Percentiles rank a stretch among this genome's conserved stretches.
Evolutionary conservation across 169 alveolate genomes (phyloP).

Genomic region (Plasmodium sp.): DNA sequence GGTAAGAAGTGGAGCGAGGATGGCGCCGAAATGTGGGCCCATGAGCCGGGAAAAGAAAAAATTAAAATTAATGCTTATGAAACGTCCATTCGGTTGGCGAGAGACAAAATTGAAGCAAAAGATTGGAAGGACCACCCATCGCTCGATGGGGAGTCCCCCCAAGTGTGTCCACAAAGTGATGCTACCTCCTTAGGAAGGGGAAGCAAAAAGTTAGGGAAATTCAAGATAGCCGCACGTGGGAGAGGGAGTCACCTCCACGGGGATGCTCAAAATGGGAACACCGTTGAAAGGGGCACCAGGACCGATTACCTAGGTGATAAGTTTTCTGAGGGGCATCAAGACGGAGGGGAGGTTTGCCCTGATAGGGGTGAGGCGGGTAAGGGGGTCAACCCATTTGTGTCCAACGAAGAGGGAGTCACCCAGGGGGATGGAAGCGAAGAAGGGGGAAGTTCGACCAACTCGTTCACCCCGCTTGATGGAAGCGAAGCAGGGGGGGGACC

Average conservation of each 20-base stretch:
- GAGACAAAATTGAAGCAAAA: neutral
- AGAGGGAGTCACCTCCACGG: neutral
- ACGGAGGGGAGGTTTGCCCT: neutral
- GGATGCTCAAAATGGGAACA: neutral
- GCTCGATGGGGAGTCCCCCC: neutral
- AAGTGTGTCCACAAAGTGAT: neutral
- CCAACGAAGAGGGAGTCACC: neutral
- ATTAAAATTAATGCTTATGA: neutral
- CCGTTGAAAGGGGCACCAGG: neutral
- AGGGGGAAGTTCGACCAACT: neutral
- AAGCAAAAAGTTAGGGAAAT: neutral
- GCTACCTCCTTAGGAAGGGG: neutral
- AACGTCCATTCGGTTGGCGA: neutral
- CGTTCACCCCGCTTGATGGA: neutral
- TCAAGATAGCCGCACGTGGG: neutral
- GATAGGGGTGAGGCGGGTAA: neutral
- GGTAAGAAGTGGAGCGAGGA: neutral
- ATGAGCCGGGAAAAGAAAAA: neutral
- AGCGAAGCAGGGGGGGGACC: neutral
- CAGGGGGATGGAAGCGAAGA: neutral
- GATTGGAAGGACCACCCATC: neutral
- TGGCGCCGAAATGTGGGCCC: neutral
- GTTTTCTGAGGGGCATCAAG: neutral
- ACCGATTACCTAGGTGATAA: neutral
- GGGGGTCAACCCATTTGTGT: neutral